Evolutionary conservation across 225 moss, liverwort and hornwort genomes (phyloP).

Genomic region (Physcomitrium patens): DNA sequence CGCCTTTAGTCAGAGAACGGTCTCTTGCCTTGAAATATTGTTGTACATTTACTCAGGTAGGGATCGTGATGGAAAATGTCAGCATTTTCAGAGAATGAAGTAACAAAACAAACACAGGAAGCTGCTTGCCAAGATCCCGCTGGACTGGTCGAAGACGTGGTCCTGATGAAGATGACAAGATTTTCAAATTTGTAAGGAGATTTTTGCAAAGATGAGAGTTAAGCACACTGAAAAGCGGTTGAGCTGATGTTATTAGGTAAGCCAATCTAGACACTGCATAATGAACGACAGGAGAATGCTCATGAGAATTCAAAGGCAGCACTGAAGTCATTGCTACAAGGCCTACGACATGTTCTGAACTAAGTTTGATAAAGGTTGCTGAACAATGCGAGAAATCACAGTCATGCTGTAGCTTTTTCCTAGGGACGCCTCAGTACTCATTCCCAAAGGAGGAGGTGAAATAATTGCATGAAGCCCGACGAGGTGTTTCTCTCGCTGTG

Average conservation of each 20-base stretch:
- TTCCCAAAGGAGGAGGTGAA: neutral
- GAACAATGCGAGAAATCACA: neutral
- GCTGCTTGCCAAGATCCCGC: neutral
- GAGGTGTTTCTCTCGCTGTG: neutral
- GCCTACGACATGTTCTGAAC: neutral
- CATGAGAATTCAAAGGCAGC: neutral
- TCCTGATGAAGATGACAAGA: neutral
- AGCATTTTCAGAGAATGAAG: slow-evolving; percentile 14
- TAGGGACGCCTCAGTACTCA: neutral
- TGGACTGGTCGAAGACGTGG: neutral
- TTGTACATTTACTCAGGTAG: slow-evolving; percentile 26
- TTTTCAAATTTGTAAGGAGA: neutral
- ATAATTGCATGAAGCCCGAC: neutral
- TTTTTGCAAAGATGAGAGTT: neutral
- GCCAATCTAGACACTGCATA: neutral
- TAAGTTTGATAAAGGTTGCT: neutral
- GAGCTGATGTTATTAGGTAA: neutral
- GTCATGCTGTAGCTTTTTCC: neutral
- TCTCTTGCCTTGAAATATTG: slow-evolving; percentile 29
- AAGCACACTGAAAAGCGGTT: neutral
- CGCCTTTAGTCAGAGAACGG: slow-evolving; percentile 22
- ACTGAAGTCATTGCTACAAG: neutral
- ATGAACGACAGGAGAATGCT: slow-evolving; percentile 8
- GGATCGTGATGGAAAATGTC: neutral
- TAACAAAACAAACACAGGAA: neutral